These are phyloP conservation scores for Cruciata laevipes DNA, from an alignment of 257 asterid genomes.

Conservation along the genomic window DNA sequence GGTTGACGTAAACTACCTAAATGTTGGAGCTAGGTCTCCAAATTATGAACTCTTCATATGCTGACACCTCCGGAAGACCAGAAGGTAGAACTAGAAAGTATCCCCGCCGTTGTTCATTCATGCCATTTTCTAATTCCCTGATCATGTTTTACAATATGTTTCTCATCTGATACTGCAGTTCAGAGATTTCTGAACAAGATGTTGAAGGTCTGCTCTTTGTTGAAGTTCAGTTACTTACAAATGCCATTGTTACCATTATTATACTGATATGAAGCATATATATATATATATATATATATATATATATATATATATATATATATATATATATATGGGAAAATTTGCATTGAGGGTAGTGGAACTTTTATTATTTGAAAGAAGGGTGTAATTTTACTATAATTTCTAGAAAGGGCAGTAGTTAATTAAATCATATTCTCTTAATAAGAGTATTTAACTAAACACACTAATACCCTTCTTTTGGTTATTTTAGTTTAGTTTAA, in stretches of 20 bases:
- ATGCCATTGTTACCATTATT: background rate
- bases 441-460: no score
- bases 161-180: background rate
- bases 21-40: constrained; percentile 51
- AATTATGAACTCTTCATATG: constrained; percentile 63
- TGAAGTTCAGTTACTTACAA: background rate
- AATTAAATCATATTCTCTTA: no score
- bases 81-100: constrained; percentile 9
- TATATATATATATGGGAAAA: no score
- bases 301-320: no score
- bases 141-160: background rate
- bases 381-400: no score
- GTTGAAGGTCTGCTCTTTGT: background rate
- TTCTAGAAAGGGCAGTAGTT: no score
- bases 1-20: constrained; percentile 79
- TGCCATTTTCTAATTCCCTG: background rate
- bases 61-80: constrained; percentile 41
- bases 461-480: no score
- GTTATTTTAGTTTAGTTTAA: no score
- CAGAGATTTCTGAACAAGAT: background rate
- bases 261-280: no score
- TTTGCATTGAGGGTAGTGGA: no score
- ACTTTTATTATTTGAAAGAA: no score
- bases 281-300: no score
- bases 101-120: background rate